Evolutionary conservation across 2,329 filamentous ascomycete genomes (phyloP), one percentile per base, ranked within the genome.

Genomic region (Trichocomaceae sp.): DNA sequence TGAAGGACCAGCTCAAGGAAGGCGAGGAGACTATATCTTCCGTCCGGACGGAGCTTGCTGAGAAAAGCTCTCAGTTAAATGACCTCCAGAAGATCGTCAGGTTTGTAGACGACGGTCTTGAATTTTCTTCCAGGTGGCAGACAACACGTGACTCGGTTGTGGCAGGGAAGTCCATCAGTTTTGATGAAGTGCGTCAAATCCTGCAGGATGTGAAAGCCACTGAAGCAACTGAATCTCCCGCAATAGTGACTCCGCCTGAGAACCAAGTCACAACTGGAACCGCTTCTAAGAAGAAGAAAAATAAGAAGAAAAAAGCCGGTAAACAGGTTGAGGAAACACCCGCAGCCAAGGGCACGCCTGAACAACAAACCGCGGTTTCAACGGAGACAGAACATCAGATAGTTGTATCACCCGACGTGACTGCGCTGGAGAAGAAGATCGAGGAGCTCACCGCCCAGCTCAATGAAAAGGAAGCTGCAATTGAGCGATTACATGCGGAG

Each of bases 271-370:
- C 39, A 20, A 46, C 60, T 29, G 50, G 63, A 10, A 63, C 61
- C 15, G 65, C 68, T 3, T 74, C 74, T 57, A 92, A 90, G 73
- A 95, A 89, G 72, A 91, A 88, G 70, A 95, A 90, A 60, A 88
- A 88, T 68, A 95, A 92, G 77, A 96, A 95, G 80, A 87, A 85
- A 72, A 92, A 91, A 76, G 83, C 82, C 17, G 81, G 79, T 31
- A 83, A 81, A 59, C 69, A 69, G 6, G 68, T 71, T 6, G 71
- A 76, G 8, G 70, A 73, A n/a, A 48, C 64, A 13, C 50, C 60
- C 10, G 64, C 67, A 58, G 51, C 63, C 52, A 52, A 60, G 7
- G 61, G 61, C 44, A 17, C 59, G 23, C 44, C 58, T 13, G 60
- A 60, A 29, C 41, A 37, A 19, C 33, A 29, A 17, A 3, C 52